A percentile compares a stretch with the other conserved stretches of the same genome.
Conservation (phyloP, 371 early-diverging fungal species). For the Mucor lusitanicus region DNA sequence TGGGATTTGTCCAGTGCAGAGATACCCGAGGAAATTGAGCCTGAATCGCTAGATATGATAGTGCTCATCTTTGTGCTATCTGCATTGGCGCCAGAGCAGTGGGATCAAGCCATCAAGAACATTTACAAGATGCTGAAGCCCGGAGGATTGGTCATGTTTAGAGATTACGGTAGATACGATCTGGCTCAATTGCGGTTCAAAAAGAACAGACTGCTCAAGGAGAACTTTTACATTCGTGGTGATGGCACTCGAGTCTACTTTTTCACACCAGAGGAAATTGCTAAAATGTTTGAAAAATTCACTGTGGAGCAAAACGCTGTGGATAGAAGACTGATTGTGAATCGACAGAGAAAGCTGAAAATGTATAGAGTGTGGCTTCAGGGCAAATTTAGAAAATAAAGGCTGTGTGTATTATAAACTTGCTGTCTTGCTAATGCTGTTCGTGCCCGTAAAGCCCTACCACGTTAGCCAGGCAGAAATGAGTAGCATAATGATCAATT, state of each 20-base stretch:
- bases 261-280: conserved; percentile 63
- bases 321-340: conserved; percentile 94
- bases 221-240: conserved; percentile 87
- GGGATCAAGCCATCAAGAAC: conserved; percentile 70
- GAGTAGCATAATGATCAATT: too few species aligned
- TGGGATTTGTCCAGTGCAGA: conserved; percentile 75
- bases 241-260: conserved; percentile 81
- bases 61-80: conserved; percentile 84
- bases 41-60: conserved; percentile 72
- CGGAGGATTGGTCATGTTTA: conserved; percentile 78
- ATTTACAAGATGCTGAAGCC: conserved; percentile 71
- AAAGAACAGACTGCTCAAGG: conserved; percentile 48
- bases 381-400: conserved; percentile 86
- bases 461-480: too few species aligned
- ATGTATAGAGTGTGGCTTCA: conserved; percentile 99
- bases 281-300: conserved; percentile 56
- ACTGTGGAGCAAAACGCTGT: conserved; percentile 85
- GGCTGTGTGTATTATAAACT: too few species aligned
- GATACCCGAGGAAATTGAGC: conserved; percentile 63
- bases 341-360: conserved; percentile 88
- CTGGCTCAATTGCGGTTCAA: conserved; percentile 88
- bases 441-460: too few species aligned
- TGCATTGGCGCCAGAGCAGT: conserved; percentile 82
- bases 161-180: conserved; percentile 90
- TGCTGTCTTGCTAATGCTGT: too few species aligned